A percentile compares a stretch with the other conserved stretches of the same genome.
Conservation (phyloP, 2,329 filamentous ascomycete genomes). For the Penicillium crustosum region DNA sequence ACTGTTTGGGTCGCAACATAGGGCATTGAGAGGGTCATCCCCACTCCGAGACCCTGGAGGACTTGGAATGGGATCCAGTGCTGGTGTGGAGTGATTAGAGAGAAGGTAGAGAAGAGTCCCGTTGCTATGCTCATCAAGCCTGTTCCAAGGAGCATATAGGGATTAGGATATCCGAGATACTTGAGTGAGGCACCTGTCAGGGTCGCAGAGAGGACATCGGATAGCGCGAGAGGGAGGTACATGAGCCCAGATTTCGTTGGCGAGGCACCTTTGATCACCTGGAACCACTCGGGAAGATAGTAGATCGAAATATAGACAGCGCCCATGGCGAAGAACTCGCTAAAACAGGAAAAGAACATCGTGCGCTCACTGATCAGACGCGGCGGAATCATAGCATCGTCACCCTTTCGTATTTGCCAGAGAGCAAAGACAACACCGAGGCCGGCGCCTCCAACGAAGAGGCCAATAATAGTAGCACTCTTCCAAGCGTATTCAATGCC, state of each 20-base stretch:
- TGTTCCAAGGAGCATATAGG: neutral
- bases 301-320: slow-evolving; percentile 5
- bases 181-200: neutral
- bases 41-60: slow-evolving; percentile 12
- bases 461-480: neutral
- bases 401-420: neutral
- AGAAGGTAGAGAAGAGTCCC: neutral
- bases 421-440: neutral
- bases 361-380: neutral
- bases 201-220: neutral
- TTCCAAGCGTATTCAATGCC: slow-evolving; percentile 1
- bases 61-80: slow-evolving; percentile 14
- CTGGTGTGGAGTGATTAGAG: neutral
- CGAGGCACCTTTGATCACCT: slow-evolving; percentile 9
- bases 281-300: slow-evolving; percentile 15
- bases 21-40: slow-evolving; percentile 12
- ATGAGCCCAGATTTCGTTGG: neutral
- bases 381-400: neutral
- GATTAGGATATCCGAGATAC: neutral
- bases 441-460: neutral
- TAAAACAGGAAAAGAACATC: slow-evolving; percentile 2
- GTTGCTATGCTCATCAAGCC: neutral
- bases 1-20: slow-evolving; percentile 5
- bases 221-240: neutral
- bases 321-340: slow-evolving; percentile 9